These are phyloP conservation scores for Suillus luteus DNA, from an alignment of 768 basidiomycete genomes.

Conservation along the genomic window DNA sequence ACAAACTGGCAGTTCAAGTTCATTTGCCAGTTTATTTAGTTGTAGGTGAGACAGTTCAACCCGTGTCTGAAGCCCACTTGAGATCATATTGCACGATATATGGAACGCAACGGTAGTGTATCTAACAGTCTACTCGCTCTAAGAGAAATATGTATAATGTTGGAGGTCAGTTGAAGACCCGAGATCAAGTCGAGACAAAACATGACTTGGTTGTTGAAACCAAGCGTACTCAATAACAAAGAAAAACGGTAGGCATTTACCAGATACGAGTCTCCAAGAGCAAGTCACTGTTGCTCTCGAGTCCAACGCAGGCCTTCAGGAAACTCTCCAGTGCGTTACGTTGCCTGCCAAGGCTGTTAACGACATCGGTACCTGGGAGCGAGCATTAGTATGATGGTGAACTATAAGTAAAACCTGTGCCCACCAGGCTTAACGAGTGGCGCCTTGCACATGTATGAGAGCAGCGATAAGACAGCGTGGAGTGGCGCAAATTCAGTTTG, in stretches of 20 bases:
- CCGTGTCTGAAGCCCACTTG: too few species aligned
- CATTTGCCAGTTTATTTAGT: too few species aligned
- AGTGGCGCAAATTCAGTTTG: constrained; percentile 75
- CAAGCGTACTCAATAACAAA: not conserved
- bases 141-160: not conserved
- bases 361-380: constrained; percentile 72
- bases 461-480: constrained; percentile 88
- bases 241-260: constrained; percentile 46
- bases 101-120: not conserved
- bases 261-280: constrained; percentile 87
- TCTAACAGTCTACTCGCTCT: not conserved
- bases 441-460: constrained; percentile 98
- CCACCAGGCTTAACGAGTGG: constrained; percentile 91
- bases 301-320: constrained; percentile 91
- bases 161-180: constrained; percentile 7
- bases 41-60: too few species aligned
- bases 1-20: too few species aligned
- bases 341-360: constrained; percentile 95
- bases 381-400: constrained; percentile 4
- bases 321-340: constrained; percentile 91
- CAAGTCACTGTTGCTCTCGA: constrained; percentile 83
- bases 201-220: constrained; percentile 8
- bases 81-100: constrained; percentile 3
- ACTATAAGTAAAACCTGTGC: constrained; percentile 16
- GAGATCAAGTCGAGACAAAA: not conserved